Evolutionary conservation across 805 yeast species (phyloP).

Genomic region (Saturnispora bothae): DNA sequence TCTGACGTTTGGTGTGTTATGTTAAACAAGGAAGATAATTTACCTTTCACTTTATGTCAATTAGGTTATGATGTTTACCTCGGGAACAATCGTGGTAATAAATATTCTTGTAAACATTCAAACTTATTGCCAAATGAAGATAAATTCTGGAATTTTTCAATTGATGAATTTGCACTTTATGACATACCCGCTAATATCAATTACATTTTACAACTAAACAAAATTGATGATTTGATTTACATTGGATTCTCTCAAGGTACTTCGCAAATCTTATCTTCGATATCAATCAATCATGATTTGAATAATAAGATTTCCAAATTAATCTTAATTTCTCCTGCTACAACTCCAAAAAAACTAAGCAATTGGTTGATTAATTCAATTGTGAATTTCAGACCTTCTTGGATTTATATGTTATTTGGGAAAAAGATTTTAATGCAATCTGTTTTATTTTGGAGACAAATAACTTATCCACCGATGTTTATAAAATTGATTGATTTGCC

Average conservation of each 20-base stretch:
- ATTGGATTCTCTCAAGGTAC: constrained; percentile 94
- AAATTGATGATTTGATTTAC: constrained; percentile 41
- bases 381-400: constrained; percentile 64
- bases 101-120: constrained; percentile 75
- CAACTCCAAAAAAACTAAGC: constrained; percentile 80
- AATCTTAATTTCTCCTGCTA: constrained; percentile 73
- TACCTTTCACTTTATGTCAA: constrained; percentile 71
- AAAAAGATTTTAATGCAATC: constrained; percentile 56
- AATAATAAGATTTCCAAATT: constrained; percentile 42
- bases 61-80: constrained; percentile 91
- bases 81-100: constrained; percentile 89
- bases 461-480: constrained; percentile 69
- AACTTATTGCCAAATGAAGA: constrained; percentile 28
- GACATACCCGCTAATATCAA: constrained; percentile 84
- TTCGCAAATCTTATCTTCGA: constrained; percentile 85
- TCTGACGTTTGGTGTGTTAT: constrained; percentile 57
- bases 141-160: constrained; percentile 82
- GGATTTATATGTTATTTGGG: constrained; percentile 69
- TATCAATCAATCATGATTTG: constrained; percentile 59
- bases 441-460: constrained; percentile 57
- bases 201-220: constrained; percentile 51
- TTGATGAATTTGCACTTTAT: constrained; percentile 85
- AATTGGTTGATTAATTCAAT: constrained; percentile 69
- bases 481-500: constrained; percentile 62
- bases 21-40: constrained; percentile 32